A percentile compares a stretch with the other conserved stretches of the same genome.
phyloP scores from a whole-genome alignment of 768 basidiomycete species.

The Kwoniella newhampshirensis region DNA sequence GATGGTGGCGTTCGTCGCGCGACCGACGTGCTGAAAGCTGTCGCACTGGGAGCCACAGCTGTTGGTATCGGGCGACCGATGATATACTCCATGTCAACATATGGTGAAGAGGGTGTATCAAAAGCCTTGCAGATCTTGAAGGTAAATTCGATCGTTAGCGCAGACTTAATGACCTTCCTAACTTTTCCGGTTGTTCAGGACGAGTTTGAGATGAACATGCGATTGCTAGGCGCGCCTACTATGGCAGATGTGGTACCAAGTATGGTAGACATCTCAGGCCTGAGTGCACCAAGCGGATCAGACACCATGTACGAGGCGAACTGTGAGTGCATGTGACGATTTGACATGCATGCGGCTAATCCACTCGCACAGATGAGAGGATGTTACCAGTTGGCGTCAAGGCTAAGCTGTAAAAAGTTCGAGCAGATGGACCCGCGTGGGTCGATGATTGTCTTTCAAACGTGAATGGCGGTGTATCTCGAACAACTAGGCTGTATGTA shows the following conservation, averaged over 20 bases:
- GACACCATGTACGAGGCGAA: conserved; percentile 76
- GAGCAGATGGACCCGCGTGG: too few species aligned
- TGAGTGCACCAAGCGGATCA: conserved; percentile 61
- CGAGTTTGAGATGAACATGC: conserved; percentile 98
- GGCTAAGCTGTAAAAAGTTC: conserved; percentile 21
- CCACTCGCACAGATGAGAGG: conserved; percentile 16
- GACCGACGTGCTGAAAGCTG: conserved; percentile 82
- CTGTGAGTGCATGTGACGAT: conserved; percentile 75
- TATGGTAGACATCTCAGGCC: conserved; percentile 82
- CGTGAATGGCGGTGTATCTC: too few species aligned
- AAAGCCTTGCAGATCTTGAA: conserved; percentile 72
- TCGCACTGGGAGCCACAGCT: conserved; percentile 86
- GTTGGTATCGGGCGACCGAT: conserved; percentile 62
- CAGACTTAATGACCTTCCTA: too few species aligned
- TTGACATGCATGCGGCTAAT: too few species aligned
- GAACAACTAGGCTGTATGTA: too few species aligned
- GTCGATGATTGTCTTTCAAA: too few species aligned
- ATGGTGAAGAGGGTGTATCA: conserved; percentile 83
- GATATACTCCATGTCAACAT: conserved; percentile 56
- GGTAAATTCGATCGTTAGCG: conserved; percentile 24
- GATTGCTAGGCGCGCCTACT: conserved; percentile 79
- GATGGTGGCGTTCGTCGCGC: conserved; percentile 95
- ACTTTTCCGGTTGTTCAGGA: conserved; percentile 61
- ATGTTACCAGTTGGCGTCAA: conserved; percentile 26
- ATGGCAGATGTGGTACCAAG: conserved; percentile 75